Percentiles rank a stretch among this genome's conserved stretches.
phyloP scores from a whole-genome alignment of 2,329 filamentous ascomycete genomes.

The Gnomoniopsis smithogilvyi region DNA sequence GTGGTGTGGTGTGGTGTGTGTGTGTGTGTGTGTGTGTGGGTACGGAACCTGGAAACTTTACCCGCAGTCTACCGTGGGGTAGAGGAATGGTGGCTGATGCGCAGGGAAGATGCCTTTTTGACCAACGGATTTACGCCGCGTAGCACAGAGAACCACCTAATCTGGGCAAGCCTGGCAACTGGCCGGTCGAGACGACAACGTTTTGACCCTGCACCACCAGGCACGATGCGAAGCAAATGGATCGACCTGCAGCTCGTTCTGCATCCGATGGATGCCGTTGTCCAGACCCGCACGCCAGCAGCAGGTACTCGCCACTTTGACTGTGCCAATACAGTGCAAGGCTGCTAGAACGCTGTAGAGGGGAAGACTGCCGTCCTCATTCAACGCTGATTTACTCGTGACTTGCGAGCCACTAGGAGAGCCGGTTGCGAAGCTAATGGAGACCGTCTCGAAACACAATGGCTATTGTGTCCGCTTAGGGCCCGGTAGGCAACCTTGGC shows the following conservation, averaged over 20 bases:
- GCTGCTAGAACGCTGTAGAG: background rate
- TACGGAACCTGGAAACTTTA: background rate
- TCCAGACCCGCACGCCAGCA: slow-evolving; percentile 3
- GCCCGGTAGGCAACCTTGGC: background rate
- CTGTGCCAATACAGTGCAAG: slow-evolving; percentile 4
- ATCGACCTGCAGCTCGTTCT: background rate
- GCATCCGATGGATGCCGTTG: background rate
- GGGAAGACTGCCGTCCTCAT: background rate
- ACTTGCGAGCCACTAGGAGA: background rate
- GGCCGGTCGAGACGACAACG: slow-evolving; percentile 3
- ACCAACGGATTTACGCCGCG: slow-evolving; percentile 16
- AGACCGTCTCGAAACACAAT: slow-evolving; percentile 1
- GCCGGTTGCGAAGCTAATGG: background rate
- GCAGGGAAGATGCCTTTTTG: background rate
- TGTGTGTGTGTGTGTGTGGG: slow-evolving; percentile 7
- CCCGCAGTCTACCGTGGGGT: background rate
- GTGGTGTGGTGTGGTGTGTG: too few relatives aligned
- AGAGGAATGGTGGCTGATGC: background rate
- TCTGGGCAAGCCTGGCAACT: slow-evolving; percentile 3
- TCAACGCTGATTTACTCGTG: background rate
- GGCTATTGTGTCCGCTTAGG: slow-evolving; percentile 2
- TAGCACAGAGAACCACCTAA: slow-evolving; percentile 7
- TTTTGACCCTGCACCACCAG: background rate
- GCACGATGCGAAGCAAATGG: slow-evolving; percentile 5
- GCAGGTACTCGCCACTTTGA: slow-evolving; percentile 1